A percentile compares a stretch with the other conserved stretches of the same genome.
Conservation (phyloP, 1,139 yeast genomes). For the Zygoascus meyerae region DNA sequence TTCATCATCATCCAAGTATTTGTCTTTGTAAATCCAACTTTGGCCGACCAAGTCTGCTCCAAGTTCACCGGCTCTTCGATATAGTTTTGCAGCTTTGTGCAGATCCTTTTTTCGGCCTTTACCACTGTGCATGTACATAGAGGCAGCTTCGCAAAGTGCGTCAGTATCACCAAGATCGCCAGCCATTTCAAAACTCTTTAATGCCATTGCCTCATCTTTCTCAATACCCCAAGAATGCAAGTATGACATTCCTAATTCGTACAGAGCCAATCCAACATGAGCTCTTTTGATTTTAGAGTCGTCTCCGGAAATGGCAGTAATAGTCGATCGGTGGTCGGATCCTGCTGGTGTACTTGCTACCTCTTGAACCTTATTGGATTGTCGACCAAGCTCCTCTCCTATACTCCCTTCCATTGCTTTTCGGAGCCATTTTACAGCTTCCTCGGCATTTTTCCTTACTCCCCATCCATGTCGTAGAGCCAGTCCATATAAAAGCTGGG, state of each 20-base stretch:
- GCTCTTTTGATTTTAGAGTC: constrained; percentile 26
- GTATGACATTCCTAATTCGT: constrained; percentile 59
- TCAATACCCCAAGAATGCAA: constrained; percentile 56
- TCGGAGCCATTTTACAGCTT: constrained; percentile 59
- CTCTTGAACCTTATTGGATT: background rate
- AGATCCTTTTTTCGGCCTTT: constrained; percentile 53
- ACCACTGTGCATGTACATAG: constrained; percentile 57
- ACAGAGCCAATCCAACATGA: constrained; percentile 39
- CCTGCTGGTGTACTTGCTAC: background rate
- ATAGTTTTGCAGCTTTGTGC: constrained; percentile 64
- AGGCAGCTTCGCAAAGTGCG: constrained; percentile 69
- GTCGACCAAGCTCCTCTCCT: constrained; percentile 13
- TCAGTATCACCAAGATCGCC: constrained; percentile 65
- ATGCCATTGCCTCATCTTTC: constrained; percentile 53
- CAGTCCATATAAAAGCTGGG: constrained; percentile 66
- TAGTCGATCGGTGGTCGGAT: constrained; percentile 20
- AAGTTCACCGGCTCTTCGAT: constrained; percentile 57
- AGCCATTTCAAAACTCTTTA: constrained; percentile 57
- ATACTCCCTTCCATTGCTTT: constrained; percentile 37
- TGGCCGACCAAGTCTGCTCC: constrained; percentile 66
- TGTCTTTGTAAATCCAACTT: constrained; percentile 73
- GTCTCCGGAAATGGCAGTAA: constrained; percentile 7
- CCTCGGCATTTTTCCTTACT: constrained; percentile 50
- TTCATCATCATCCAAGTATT: constrained; percentile 40
- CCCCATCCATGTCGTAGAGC: constrained; percentile 71